Base-by-base conservation (phyloP, 805 yeast species). In the Yamadazyma sp. region DNA sequence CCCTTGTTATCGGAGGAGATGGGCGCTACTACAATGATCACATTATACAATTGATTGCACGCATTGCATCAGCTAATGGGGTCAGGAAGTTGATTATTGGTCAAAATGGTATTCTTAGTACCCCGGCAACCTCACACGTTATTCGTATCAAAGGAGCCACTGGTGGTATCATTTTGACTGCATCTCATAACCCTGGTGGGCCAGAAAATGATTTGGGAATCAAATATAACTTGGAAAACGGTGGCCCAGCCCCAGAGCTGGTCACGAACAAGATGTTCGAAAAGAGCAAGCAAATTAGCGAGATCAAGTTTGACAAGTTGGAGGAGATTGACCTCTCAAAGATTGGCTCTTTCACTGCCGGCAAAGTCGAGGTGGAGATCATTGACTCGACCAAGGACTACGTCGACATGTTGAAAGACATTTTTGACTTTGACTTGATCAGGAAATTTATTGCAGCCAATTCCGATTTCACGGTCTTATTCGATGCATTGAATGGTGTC, bases 171-270 rank as follows among this genome's bases (percentile, higher is more conserved):
- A 87, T 93, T 49, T 72, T 91, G 55, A 91, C 99, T 6, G 98
- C 98, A 2, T 84, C 95, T 16, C 99, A 91, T 64, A 91, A 91
- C 64, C 99, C 99, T 12, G 99, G 99, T 59, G 97, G 98, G 6
- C 96, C 96, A 41, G 66, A 73, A 18, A 81, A 85, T 47, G 99
- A 91, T 59, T 74, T 89, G 58, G 99, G 99, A 38, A 91, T 91
- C 71, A 91, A 91, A 69, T 93, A 93, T 70, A 93, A 91, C 63
- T 71, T 93, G 60, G 77, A 85, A 47, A 91, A 91, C 57, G 99
- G 99, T 49, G 99, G 96, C 3, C 99, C 99, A 28, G 98, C 98
- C 8, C 99, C 99, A 9, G 99, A 91, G 62, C 67, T 84, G 11
- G 95, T 93, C 42, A 91, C 99, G 9, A 77, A 91, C 67, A 78